Evolutionary conservation across 345 rosid species (phyloP).

Genomic region (Salix caprea): DNA sequence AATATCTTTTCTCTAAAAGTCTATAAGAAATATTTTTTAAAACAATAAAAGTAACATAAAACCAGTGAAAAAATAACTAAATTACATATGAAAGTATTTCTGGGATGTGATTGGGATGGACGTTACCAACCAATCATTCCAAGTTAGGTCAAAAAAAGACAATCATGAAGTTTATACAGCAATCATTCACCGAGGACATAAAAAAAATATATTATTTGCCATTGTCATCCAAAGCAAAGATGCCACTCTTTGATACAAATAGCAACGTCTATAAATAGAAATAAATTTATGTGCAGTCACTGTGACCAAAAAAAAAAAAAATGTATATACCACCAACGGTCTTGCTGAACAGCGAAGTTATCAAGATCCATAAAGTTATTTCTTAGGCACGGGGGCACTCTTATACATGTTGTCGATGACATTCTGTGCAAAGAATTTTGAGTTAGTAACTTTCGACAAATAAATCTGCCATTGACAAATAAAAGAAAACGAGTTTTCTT

Average conservation of each 20-base stretch:
- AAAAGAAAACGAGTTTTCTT: background rate
- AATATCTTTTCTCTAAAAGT: too few species aligned
- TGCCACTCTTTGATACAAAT: background rate
- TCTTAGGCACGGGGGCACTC: constrained; percentile 33
- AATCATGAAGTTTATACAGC: background rate
- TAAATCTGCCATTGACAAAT: background rate
- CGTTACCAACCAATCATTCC: background rate
- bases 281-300: constrained; percentile 18
- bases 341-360: background rate
- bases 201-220: background rate
- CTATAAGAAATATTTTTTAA: too few species aligned
- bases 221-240: background rate
- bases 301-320: background rate
- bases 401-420: constrained; percentile 69
- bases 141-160: background rate
- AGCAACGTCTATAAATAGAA: too few species aligned
- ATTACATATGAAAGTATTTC: background rate
- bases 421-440: constrained; percentile 31
- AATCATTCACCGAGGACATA: background rate
- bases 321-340: background rate
- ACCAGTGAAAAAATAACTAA: too few species aligned
- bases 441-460: background rate
- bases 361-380: background rate
- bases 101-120: background rate
- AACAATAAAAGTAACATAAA: too few species aligned